Evolutionary conservation across 805 yeast species (phyloP), one percentile per base, ranked within the genome.

Genomic region (Grigorovia jiainica): DNA sequence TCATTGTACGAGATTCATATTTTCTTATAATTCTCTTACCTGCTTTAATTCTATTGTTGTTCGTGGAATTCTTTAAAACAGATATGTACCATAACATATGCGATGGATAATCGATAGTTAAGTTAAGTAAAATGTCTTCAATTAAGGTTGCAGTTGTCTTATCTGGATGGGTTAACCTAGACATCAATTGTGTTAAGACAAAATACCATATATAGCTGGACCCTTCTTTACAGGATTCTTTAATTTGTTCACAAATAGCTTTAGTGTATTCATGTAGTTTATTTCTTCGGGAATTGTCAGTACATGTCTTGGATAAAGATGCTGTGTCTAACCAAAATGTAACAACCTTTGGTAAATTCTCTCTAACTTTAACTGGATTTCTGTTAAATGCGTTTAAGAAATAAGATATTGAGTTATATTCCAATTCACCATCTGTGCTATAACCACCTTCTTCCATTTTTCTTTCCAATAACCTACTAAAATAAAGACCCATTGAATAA

Each of bases 321-420:
- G 63, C 57, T 3, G 71, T 77, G 51, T 89, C 95, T 19, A 92
- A 66, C 98, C 98, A 92, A 7, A 85, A 72, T 0, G 95, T 87
- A 5, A 89, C 72, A n/a, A 86, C 74, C 53, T 87, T 87, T 0
- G 98, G 97, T 17, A 92, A 64, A 0, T 90, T 82, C 61, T 92
- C 97, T 54, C 78, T 78, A 2, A 85, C 72, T 53, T 78, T 82
- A 30, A 75, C 71, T 3, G 79, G 70, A 1, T 75, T 75, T 41
- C 52, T 54, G 23, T 57, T 56, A 40, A 61, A 58, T 0, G 67
- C 59, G 11, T 44, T 35, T 33, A 61, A 39, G 34, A 62, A 57
- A 39, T 48, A 57, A 1, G 57, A 50, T 7, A 62, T 55, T 3
- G 65, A 57, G 38, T 53, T 50, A 32, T 42, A 52, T 39, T 61